A percentile compares a stretch with the other conserved stretches of the same genome.
phyloP scores from a whole-genome alignment of 2,329 filamentous ascomycete genomes.

The Alternaria consortialis region DNA sequence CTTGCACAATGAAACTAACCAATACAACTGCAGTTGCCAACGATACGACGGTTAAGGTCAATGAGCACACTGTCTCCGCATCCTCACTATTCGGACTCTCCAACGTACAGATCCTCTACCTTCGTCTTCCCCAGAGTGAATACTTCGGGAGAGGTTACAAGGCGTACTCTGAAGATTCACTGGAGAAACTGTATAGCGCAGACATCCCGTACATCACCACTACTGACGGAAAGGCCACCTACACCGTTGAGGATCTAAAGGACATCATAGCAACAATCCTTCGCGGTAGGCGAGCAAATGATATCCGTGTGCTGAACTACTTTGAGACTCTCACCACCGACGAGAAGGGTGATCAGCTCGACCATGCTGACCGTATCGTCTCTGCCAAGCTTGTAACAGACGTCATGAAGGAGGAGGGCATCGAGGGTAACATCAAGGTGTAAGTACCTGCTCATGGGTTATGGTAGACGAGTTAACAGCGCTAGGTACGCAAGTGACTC shows the following conservation, averaged over 20 bases:
- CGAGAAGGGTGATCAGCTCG: constrained; percentile 18
- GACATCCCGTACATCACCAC: constrained; percentile 28
- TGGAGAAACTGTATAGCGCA: constrained; percentile 33
- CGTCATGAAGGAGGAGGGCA: constrained; percentile 24
- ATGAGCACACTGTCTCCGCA: constrained; percentile 15
- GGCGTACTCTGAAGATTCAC: constrained; percentile 19
- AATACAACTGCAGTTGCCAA: constrained; percentile 6
- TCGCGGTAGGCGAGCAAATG: constrained; percentile 19
- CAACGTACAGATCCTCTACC: constrained; percentile 37
- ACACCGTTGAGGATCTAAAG: constrained; percentile 31
- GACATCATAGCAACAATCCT: constrained; percentile 28
- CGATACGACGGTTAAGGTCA: constrained; percentile 16
- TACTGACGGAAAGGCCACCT: constrained; percentile 29
- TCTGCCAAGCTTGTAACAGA: constrained; percentile 41
- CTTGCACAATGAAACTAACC: background rate
- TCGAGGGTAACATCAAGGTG: constrained; percentile 22
- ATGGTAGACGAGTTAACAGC: background rate
- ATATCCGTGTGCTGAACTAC: constrained; percentile 35
- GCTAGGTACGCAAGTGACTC: constrained; percentile 33
- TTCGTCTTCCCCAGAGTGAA: constrained; percentile 38
- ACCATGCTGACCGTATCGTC: constrained; percentile 39
- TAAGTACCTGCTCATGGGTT: constrained; percentile 9
- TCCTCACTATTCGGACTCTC: constrained; percentile 19
- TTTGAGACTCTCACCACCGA: constrained; percentile 23
- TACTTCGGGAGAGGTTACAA: constrained; percentile 31